phyloP scores from a whole-genome alignment of 169 alveolate species.

The Plasmodium adleri region DNA sequence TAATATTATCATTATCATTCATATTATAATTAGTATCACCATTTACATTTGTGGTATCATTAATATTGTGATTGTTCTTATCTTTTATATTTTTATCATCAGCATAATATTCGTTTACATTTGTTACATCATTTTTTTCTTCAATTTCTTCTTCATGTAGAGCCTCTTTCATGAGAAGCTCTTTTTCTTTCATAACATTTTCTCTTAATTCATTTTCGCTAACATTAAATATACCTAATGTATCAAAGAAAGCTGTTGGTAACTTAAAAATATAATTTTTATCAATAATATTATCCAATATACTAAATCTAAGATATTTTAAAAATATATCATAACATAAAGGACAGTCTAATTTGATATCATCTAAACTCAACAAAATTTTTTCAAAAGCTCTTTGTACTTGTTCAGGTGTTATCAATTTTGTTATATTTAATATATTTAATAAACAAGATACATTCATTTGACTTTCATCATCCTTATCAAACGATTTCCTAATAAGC shows the following conservation, averaged over 20 bases:
- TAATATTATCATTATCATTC: not conserved
- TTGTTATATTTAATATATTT: constrained; percentile 52
- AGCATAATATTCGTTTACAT: no score
- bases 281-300: constrained; percentile 61
- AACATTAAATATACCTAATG: constrained; percentile 11
- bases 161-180: not conserved
- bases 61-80: not conserved
- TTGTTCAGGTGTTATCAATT: constrained; percentile 64
- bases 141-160: not conserved
- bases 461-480: constrained; percentile 63
- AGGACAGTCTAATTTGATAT: constrained; percentile 75
- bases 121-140: not conserved
- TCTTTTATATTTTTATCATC: not conserved
- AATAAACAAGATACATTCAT: constrained; percentile 71
- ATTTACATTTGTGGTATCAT: not conserved
- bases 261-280: constrained; percentile 63
- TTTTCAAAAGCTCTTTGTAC: constrained; percentile 76
- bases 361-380: constrained; percentile 64
- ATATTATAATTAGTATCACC: not conserved
- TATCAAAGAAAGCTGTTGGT: constrained; percentile 60
- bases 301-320: constrained; percentile 70
- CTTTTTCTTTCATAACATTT: constrained; percentile 9
- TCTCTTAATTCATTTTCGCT: constrained; percentile 26
- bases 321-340: constrained; percentile 64
- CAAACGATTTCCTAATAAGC: constrained; percentile 58